These are phyloP conservation scores for Fusarium falciforme DNA, from an alignment of 2,329 filamentous ascomycete genomes.

Conservation along the genomic window DNA sequence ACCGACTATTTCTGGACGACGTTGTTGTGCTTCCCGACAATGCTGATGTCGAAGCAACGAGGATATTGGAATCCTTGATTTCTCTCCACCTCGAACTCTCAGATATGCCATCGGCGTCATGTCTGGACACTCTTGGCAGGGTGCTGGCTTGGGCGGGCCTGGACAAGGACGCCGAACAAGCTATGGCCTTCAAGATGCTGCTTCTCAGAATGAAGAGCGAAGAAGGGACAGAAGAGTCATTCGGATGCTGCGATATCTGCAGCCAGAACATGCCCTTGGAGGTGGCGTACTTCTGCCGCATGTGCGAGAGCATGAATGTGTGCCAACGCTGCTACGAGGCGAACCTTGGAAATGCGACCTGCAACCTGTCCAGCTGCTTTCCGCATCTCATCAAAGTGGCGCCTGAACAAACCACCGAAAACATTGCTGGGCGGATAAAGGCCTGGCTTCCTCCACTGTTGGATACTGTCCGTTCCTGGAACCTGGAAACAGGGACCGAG, in stretches of 20 bases:
- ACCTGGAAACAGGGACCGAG: background rate
- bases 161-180: background rate
- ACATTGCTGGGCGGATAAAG: background rate
- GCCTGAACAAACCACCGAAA: background rate
- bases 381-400: background rate
- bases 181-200: background rate
- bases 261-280: background rate
- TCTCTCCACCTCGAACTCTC: background rate
- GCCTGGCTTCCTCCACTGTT: background rate
- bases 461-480: background rate
- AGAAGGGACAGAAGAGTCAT: background rate
- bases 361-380: background rate
- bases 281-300: background rate
- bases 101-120: background rate
- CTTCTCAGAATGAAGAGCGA: background rate
- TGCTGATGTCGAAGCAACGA: background rate
- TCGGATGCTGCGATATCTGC: background rate
- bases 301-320: background rate
- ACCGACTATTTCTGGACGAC: background rate
- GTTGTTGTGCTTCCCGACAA: background rate
- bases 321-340: background rate
- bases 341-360: background rate
- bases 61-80: background rate
- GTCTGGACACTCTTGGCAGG: background rate
- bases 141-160: background rate